Percentiles rank a stretch among this genome's conserved stretches.
phyloP scores from a whole-genome alignment of 2,329 filamentous ascomycete genomes.

The Colletotrichum filicis region DNA sequence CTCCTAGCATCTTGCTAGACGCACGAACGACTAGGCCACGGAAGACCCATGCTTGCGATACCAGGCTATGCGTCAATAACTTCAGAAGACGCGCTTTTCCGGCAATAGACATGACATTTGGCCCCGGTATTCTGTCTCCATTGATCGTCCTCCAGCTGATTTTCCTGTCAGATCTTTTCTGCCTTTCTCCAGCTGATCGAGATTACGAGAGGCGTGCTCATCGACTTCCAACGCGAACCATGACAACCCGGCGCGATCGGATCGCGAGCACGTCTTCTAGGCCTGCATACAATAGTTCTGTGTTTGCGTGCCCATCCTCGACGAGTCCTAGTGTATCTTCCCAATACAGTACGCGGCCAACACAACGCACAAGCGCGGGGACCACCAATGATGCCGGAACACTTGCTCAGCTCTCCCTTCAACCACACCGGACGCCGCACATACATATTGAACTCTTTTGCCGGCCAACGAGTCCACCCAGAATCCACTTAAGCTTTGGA shows the following conservation, averaged over 20 bases:
- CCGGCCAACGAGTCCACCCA: conserved; percentile 3
- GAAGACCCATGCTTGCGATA: neutral
- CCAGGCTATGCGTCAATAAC: neutral
- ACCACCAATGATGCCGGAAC: no score
- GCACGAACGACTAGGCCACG: neutral
- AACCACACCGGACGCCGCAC: neutral
- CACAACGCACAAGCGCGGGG: neutral
- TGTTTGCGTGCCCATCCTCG: neutral
- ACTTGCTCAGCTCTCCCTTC: no score
- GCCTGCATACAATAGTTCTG: neutral
- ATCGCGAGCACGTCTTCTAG: neutral
- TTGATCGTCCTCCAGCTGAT: neutral
- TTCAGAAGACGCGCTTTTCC: neutral
- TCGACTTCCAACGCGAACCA: neutral
- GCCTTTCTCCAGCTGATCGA: neutral
- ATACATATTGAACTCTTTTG: neutral
- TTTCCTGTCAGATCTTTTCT: neutral
- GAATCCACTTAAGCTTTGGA: neutral
- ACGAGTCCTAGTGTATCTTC: no score
- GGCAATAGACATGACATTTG: neutral
- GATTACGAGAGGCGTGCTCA: neutral
- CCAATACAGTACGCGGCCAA: neutral
- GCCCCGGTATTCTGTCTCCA: conserved; percentile 9
- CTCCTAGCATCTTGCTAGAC: neutral
- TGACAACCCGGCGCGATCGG: neutral